These are phyloP conservation scores for Penicillium taxi DNA, from an alignment of 495 filamentous ascomycete genomes.

Conservation along the genomic window DNA sequence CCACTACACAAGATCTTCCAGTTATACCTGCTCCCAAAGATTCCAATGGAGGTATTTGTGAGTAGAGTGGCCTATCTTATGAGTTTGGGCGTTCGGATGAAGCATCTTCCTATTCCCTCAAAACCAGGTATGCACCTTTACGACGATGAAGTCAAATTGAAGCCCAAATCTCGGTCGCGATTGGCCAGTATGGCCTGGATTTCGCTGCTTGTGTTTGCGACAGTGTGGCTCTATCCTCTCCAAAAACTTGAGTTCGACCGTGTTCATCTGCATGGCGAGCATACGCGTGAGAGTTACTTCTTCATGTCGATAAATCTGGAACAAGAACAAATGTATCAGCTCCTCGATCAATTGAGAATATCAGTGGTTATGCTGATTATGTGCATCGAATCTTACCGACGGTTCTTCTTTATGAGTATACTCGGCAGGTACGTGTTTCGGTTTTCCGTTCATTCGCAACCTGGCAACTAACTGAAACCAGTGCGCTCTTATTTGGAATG, in stretches of 20 bases:
- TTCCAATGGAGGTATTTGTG: not conserved
- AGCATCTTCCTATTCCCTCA: slow-evolving; percentile 5
- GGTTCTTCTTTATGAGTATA: slow-evolving; percentile 3
- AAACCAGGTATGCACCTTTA: not conserved
- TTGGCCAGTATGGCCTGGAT: not conserved
- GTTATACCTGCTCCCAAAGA: not conserved
- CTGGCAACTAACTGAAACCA: slow-evolving; percentile 1
- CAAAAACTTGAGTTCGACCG: not conserved
- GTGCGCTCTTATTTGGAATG: slow-evolving; percentile 8
- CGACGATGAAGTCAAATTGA: slow-evolving; percentile 3
- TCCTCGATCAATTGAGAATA: slow-evolving; percentile 1
- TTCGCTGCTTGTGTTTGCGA: not conserved
- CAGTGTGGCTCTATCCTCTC: not conserved
- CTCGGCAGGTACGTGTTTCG: slow-evolving; percentile 8
- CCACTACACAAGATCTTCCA: slow-evolving; percentile 3
- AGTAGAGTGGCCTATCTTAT: not conserved
- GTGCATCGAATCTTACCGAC: slow-evolving; percentile 15
- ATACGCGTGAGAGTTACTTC: not conserved
- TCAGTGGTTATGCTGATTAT: slow-evolving; percentile 3
- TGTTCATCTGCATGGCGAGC: not conserved
- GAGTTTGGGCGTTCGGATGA: not conserved
- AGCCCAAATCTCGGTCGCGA: not conserved
- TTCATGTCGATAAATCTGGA: not conserved
- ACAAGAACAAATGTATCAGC: not conserved
- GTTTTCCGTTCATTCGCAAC: not conserved